phyloP scores from a whole-genome alignment of 495 filamentous ascomycete genomes.

The Penicillium ochrochloron region DNA sequence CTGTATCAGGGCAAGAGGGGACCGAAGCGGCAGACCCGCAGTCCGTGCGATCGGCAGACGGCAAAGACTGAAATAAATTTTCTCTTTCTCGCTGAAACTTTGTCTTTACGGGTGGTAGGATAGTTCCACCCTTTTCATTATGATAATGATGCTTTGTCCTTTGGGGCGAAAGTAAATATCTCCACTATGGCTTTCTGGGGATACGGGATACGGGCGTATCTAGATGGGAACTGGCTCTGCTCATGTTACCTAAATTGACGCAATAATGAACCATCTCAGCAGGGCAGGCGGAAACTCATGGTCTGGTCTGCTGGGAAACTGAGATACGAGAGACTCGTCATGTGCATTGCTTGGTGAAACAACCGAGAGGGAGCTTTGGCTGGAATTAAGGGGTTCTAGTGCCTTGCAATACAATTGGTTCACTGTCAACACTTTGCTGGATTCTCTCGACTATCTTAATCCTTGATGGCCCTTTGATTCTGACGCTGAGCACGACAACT shows the following conservation, averaged over 20 bases:
- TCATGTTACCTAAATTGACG: background rate
- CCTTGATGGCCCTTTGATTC: too few species aligned
- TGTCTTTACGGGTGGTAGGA: background rate
- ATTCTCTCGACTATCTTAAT: too few species aligned
- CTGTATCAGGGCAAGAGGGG: constrained; percentile 29
- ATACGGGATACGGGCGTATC: background rate
- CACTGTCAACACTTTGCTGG: too few species aligned
- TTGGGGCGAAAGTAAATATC: constrained; percentile 3
- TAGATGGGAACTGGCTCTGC: background rate
- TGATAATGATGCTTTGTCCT: background rate
- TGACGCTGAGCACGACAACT: too few species aligned
- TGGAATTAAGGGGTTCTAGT: too few species aligned
- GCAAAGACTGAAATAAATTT: constrained; percentile 24
- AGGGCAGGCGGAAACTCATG: background rate
- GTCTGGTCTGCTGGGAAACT: background rate
- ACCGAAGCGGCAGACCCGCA: constrained; percentile 32
- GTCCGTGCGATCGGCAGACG: constrained; percentile 31
- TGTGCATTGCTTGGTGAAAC: too few species aligned
- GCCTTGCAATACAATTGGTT: too few species aligned
- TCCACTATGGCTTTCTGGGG: background rate
- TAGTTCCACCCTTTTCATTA: background rate
- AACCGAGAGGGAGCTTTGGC: too few species aligned
- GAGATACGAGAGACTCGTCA: background rate
- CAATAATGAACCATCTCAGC: background rate
- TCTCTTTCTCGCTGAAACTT: background rate